Base-by-base conservation (phyloP, 441 rosid genomes). In the Syzygium syzygioides region DNA sequence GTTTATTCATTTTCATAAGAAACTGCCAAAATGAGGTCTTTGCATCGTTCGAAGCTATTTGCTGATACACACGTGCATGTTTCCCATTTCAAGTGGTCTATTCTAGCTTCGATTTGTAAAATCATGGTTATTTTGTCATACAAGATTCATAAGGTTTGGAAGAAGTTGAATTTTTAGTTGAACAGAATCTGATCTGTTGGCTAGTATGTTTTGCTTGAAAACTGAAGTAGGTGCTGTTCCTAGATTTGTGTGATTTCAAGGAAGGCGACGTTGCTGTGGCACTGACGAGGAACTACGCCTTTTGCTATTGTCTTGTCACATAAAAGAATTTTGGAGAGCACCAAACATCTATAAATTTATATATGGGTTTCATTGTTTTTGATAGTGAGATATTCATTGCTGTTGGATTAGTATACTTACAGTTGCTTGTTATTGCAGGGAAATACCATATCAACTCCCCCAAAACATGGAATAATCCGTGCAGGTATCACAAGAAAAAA, bases 401-500 rank as follows among this genome's bases (percentile, higher is more conserved):
- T 10, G 20, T 20, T 71, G 50, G 8, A 71, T 71, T 19, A 71
- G 50, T 71, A 37, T 37, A 37, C 80, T 71, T 71, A 71, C 28
- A 5, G 37, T 54, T 50, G 32, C 48, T 50, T 60, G 59, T 84
- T 84, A 19, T 80, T 87, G 85, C 86, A 90, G 91, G 91, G 89
- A 56, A 68, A 53, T 57, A 84, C 60, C 14, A 85, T 87, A 8
- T 20, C 86, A 9, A 90, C 91, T 20, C 89, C 91, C 4, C 71
- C 87, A 34, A 60, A 57, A 55, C 60, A 56, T 15, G 91, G 87
- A n/a, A 87, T 87, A 68, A 71, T 25, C 87, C 87, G 60, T 52
- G 88, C 34, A 7, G 85, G 86, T 25, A 86, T 90, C 62, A 87
- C 89, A 34, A 87, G 91, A n/a, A 86, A 90, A 90, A 86, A 87